Conservation (phyloP, 169 alveolate species). For the Theileria parva region DNA sequence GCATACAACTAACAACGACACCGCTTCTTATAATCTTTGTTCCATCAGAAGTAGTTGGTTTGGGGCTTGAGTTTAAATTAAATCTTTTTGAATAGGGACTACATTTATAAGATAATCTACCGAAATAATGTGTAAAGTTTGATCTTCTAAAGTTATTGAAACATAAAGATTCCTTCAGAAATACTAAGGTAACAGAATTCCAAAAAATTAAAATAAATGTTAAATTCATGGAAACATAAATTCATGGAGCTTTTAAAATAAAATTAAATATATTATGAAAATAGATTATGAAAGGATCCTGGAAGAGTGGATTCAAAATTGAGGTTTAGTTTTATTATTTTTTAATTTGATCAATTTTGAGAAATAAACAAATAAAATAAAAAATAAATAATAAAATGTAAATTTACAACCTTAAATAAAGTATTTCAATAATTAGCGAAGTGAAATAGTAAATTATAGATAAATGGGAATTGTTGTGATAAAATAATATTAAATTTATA, state of each 20-base stretch:
- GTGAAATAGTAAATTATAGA: background rate
- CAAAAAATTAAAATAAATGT: background rate
- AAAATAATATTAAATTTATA: too few species aligned
- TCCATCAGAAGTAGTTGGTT: background rate
- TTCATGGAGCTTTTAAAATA: background rate
- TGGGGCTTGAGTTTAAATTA: background rate
- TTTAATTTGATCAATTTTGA: too few species aligned
- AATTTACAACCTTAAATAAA: too few species aligned
- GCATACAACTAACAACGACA: constrained; percentile 38
- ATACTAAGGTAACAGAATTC: background rate
- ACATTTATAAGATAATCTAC: background rate
- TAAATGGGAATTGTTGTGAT: background rate
- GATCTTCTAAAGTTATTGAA: background rate
- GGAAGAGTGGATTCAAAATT: background rate
- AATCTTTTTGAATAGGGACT: background rate
- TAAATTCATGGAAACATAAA: background rate
- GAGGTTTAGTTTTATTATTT: background rate
- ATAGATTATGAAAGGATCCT: background rate
- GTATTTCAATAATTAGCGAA: too few species aligned
- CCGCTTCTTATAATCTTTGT: constrained; percentile 32
- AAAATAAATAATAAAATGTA: background rate
- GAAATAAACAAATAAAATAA: background rate
- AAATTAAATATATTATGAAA: background rate
- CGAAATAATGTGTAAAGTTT: background rate
- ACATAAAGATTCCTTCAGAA: background rate